These are phyloP conservation scores for Coriaria nepalensis DNA, from an alignment of 306 rosid genomes.

Conservation along the genomic window DNA sequence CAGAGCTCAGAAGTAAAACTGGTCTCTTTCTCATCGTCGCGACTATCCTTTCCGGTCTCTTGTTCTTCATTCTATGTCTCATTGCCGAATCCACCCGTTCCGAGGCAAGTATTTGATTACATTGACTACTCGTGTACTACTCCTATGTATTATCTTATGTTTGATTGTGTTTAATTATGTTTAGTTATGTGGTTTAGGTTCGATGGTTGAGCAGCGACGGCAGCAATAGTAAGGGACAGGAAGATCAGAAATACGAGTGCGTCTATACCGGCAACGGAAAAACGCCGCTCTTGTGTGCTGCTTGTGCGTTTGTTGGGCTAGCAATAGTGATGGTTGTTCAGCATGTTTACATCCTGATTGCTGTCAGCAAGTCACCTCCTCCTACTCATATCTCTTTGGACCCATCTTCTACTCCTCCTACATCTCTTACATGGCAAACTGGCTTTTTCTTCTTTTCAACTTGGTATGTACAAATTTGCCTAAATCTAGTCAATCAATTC, in stretches of 20 bases:
- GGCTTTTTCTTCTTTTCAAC: slow-evolving; percentile 67
- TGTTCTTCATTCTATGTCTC: slow-evolving; percentile 72
- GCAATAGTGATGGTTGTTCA: slow-evolving; percentile 51
- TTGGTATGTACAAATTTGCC: slow-evolving; percentile 33
- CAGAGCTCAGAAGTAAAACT: slow-evolving; percentile 56
- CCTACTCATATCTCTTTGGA: slow-evolving; percentile 43
- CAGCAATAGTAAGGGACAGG: slow-evolving; percentile 21
- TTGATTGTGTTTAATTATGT: background rate
- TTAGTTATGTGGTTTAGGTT: slow-evolving; percentile 26
- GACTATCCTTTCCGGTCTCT: slow-evolving; percentile 57
- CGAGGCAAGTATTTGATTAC: slow-evolving; percentile 28
- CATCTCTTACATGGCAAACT: slow-evolving; percentile 50
- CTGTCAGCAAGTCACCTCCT: slow-evolving; percentile 56
- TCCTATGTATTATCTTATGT: background rate
- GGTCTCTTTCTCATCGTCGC: slow-evolving; percentile 44
- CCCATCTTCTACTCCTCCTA: slow-evolving; percentile 42
- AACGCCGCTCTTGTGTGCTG: slow-evolving; percentile 58
- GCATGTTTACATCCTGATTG: slow-evolving; percentile 58
- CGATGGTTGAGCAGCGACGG: slow-evolving; percentile 30
- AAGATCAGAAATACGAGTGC: slow-evolving; percentile 32
- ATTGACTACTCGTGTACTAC: background rate
- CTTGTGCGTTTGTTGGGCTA: slow-evolving; percentile 60
- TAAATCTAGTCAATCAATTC: background rate
- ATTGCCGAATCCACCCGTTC: slow-evolving; percentile 89
- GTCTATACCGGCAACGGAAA: slow-evolving; percentile 66